Base-by-base conservation (phyloP, 1,139 yeast genomes). In the Schizosaccharomyces versatilis region DNA sequence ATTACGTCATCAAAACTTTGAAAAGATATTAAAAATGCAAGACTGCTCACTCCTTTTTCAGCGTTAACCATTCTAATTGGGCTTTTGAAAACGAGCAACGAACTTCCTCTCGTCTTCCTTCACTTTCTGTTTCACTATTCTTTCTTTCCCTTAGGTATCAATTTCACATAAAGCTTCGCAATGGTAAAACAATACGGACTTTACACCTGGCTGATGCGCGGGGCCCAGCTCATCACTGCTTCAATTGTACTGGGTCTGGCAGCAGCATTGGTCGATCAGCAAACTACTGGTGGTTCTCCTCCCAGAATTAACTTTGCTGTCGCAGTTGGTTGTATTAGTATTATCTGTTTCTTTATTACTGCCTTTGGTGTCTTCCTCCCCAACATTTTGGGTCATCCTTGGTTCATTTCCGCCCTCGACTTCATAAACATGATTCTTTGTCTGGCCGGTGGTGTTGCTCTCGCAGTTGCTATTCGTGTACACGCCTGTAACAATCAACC, bases 401-500 rank as follows among this genome's bases (percentile, higher is more conserved):
- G 84, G 57, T 68, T 86, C 61, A 71, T 84, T 67, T 78, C 81
- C 57, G 64, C 73, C 57, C 71, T 84, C 66, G 98, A 90, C 75
- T 80, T 85, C 71, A 73, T 90, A 70, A 85, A 86, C 77, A 72
- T 80, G 66, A 83, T 88, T 62, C 88, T 90, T 78, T 80, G 95
- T 58, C 84, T 90, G 70, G 80, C 97, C 57, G 97, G 84, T 62
- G 97, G 90, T 62, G 79, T 94, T 57, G 95, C 95, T 55, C 73
- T 90, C 68, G 97, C 96, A 57, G 94, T 86, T 60, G 93, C 80
- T 64, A 80, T 83, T 67, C 78, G 85, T 69, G 76, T 74, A 60
- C 95, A 86, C 76, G 81, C 94, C 53, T 90, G 98, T 75, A 58
- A 71, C 62, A 83, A 85, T 78, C 62, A 73, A 59, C 61, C 57